phyloP scores from a whole-genome alignment of 169 alveolate genomes.

The Plasmodium sp. region DNA sequence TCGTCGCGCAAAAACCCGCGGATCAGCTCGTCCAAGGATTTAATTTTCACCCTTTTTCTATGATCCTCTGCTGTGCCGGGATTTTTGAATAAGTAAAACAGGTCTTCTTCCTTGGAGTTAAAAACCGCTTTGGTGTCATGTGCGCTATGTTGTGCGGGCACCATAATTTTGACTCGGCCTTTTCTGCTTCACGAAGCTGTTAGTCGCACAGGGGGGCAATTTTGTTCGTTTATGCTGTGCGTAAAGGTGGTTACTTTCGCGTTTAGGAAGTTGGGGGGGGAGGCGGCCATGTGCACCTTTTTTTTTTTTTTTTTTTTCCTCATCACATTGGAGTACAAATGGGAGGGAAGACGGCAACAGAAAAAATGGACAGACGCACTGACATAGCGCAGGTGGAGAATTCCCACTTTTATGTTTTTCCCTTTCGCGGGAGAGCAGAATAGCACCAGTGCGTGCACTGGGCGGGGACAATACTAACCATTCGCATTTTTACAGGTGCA shows the following conservation, averaged over 20 bases:
- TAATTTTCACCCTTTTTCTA: not conserved
- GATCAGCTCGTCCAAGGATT: slow-evolving; percentile 36
- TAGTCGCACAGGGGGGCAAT: not conserved
- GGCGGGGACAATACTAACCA: not conserved
- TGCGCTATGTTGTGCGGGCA: not conserved
- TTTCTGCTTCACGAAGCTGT: not conserved
- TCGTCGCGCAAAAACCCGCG: not conserved
- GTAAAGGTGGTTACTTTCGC: not conserved
- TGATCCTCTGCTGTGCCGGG: not conserved
- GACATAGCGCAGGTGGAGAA: not conserved
- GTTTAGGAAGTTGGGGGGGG: not conserved
- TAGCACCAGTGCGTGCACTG: not conserved
- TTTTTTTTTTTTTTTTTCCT: not conserved
- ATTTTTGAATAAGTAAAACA: slow-evolving; percentile 40
- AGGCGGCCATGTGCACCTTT: not conserved
- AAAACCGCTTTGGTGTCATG: not conserved
- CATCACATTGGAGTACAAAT: not conserved
- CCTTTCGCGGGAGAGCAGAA: not conserved
- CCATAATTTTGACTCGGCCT: not conserved
- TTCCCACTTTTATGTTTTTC: not conserved
- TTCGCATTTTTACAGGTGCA: not conserved
- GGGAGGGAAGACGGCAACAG: not conserved
- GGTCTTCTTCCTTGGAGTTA: slow-evolving; percentile 10
- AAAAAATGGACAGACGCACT: not conserved
- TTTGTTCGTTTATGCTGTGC: not conserved